phyloP scores from a whole-genome alignment of 225 moss, liverwort and hornwort species.

The Pseudoscleropodium purum region DNA sequence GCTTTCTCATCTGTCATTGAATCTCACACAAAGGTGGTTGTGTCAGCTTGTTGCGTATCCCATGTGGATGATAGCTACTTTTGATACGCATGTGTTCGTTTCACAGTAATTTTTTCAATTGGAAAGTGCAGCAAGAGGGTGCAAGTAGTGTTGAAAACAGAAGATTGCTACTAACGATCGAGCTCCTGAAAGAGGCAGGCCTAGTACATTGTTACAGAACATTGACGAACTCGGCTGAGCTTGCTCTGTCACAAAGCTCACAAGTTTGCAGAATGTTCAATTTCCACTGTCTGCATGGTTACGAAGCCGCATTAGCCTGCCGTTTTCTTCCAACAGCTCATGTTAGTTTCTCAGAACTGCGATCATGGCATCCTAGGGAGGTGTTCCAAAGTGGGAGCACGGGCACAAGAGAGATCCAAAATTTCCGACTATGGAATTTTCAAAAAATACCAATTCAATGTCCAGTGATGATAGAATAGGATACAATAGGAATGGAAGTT shows the following conservation, averaged over 20 bases:
- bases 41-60: not conserved
- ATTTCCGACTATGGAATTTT: too few species aligned
- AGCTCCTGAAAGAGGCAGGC: not conserved
- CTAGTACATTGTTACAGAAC: too few species aligned
- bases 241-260: not conserved
- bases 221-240: not conserved
- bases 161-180: not conserved
- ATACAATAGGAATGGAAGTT: not conserved
- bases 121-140: not conserved
- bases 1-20: not conserved
- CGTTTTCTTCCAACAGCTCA: not conserved
- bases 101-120: not conserved
- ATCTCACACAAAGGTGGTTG: not conserved
- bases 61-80: not conserved
- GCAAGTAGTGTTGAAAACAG: not conserved
- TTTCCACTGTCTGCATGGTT: not conserved
- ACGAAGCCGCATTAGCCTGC: not conserved
- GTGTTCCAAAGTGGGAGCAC: too few species aligned
- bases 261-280: not conserved
- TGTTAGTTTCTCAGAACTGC: not conserved
- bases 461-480: not conserved
- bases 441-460: not conserved
- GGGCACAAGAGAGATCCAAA: not conserved
- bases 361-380: not conserved
- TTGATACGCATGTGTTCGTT: not conserved